These are phyloP conservation scores for Claviceps sp. DNA, from an alignment of 2,329 filamentous ascomycete genomes.

Conservation along the genomic window DNA sequence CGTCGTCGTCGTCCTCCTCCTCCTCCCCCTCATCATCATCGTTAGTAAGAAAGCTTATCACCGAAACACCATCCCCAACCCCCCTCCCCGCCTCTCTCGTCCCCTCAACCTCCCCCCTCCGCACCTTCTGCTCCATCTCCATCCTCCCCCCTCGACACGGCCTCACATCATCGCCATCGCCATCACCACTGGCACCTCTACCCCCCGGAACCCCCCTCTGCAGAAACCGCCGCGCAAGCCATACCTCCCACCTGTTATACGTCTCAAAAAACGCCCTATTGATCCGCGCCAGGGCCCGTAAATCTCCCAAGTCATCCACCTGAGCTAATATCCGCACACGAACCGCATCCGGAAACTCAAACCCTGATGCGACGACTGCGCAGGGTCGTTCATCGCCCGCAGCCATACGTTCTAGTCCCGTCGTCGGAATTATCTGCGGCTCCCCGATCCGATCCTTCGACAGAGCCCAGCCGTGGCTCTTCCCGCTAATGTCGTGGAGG, in stretches of 20 bases:
- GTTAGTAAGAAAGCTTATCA: not conserved
- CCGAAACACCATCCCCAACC: not conserved
- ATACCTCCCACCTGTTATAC: slow-evolving; percentile 31
- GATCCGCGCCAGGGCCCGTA: slow-evolving; percentile 28
- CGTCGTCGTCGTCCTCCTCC: slow-evolving; percentile 7
- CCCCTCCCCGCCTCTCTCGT: slow-evolving; percentile 13
- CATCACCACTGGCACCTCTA: no score
- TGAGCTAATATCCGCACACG: slow-evolving; percentile 27
- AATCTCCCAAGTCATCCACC: slow-evolving; percentile 26
- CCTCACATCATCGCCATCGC: no score
- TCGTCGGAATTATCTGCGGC: slow-evolving; percentile 21
- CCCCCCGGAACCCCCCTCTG: slow-evolving; percentile 11
- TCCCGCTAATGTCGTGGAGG: slow-evolving; percentile 33
- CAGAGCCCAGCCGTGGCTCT: slow-evolving; percentile 35
- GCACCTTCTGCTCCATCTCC: slow-evolving; percentile 21
- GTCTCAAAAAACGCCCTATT: slow-evolving; percentile 30
- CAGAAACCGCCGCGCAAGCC: slow-evolving; percentile 23
- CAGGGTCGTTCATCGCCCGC: slow-evolving; percentile 15
- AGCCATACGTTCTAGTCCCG: slow-evolving; percentile 17
- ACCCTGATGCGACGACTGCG: slow-evolving; percentile 18
- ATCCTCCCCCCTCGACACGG: no score
- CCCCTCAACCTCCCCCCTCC: slow-evolving; percentile 16
- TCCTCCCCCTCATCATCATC: slow-evolving; percentile 13
- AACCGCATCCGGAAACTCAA: slow-evolving; percentile 24
- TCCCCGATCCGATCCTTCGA: slow-evolving; percentile 24